These are phyloP conservation scores for Epichloe baconii DNA, from an alignment of 2,329 filamentous ascomycete genomes.

Conservation along the genomic window DNA sequence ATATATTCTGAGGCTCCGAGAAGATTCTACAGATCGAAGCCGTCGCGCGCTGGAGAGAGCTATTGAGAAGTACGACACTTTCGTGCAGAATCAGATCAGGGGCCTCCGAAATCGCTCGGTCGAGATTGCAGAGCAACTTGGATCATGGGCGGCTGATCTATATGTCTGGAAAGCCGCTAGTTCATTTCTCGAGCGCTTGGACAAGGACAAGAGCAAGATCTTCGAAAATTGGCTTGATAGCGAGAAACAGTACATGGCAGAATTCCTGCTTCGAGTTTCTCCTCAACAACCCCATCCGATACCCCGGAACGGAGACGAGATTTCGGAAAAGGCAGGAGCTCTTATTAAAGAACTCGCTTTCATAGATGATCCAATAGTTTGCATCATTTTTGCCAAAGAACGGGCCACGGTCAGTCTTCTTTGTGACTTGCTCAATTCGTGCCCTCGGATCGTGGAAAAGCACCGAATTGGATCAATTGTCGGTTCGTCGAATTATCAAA, in stretches of 20 bases:
- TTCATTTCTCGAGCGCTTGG: slow-evolving; percentile 16
- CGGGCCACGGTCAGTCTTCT: slow-evolving; percentile 48
- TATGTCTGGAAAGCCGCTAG: slow-evolving; percentile 43
- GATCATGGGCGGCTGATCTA: slow-evolving; percentile 54
- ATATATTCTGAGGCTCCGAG: slow-evolving; percentile 34
- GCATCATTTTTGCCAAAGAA: slow-evolving; percentile 57
- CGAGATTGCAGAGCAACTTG: slow-evolving; percentile 44
- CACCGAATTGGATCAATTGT: slow-evolving; percentile 43
- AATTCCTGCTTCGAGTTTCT: slow-evolving; percentile 27
- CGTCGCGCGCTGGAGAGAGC: slow-evolving; percentile 23
- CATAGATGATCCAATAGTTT: slow-evolving; percentile 30
- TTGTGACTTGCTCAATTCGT: slow-evolving; percentile 38
- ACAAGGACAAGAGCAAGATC: slow-evolving; percentile 9
- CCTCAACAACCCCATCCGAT: slow-evolving; percentile 3
- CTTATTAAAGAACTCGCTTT: slow-evolving; percentile 40
- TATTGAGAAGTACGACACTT: slow-evolving; percentile 34
- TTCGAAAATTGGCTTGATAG: slow-evolving; percentile 30
- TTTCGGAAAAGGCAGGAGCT: slow-evolving; percentile 45
- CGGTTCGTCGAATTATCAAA: slow-evolving; percentile 31
- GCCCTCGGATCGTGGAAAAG: slow-evolving; percentile 31
- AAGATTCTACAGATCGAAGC: slow-evolving; percentile 28
- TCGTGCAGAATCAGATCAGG: slow-evolving; percentile 40
- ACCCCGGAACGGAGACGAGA: slow-evolving; percentile 9
- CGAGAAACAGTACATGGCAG: slow-evolving; percentile 43
- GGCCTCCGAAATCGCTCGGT: slow-evolving; percentile 36